These are phyloP conservation scores for Carex sylvatica DNA, from an alignment of 202 grass and related monocot species.

Conservation along the genomic window DNA sequence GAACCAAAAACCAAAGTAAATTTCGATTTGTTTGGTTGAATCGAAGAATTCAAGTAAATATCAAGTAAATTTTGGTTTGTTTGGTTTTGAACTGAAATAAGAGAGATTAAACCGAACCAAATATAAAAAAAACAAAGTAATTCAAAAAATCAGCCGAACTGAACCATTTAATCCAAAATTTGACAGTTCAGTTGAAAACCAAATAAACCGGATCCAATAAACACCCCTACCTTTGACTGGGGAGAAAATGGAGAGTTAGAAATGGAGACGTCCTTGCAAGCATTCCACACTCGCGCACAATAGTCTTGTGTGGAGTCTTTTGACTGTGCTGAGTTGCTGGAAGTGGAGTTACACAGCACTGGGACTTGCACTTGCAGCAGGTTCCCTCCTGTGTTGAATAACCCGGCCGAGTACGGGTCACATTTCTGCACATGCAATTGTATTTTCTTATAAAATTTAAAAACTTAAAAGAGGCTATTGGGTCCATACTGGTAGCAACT, in stretches of 20 bases:
- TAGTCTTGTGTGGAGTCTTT: constrained; percentile 59
- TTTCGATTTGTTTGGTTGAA: no score
- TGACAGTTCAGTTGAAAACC: no score
- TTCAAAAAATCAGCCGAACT: no score
- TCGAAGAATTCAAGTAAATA: no score
- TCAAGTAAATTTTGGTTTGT: no score
- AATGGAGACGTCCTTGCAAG: constrained; percentile 64
- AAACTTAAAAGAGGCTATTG: not conserved
- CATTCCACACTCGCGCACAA: constrained; percentile 61
- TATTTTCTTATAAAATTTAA: not conserved
- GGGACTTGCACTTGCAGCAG: constrained; percentile 50
- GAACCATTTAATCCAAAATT: no score
- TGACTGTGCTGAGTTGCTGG: constrained; percentile 40
- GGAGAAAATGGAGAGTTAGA: constrained; percentile 72
- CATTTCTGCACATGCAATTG: constrained; percentile 56
- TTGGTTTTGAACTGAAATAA: no score
- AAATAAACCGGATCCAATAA: no score
- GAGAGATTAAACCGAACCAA: no score
- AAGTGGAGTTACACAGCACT: constrained; percentile 61
- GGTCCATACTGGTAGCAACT: not conserved
- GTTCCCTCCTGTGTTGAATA: constrained; percentile 55
- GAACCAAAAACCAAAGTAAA: no score
- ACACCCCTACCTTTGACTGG: not conserved
- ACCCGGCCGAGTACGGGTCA: constrained; percentile 52
- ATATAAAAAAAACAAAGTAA: no score